Percentiles rank a stretch among this genome's conserved stretches.
Evolutionary conservation across 345 rosid species (phyloP).

Genomic region (Geranium rotundifolium): DNA sequence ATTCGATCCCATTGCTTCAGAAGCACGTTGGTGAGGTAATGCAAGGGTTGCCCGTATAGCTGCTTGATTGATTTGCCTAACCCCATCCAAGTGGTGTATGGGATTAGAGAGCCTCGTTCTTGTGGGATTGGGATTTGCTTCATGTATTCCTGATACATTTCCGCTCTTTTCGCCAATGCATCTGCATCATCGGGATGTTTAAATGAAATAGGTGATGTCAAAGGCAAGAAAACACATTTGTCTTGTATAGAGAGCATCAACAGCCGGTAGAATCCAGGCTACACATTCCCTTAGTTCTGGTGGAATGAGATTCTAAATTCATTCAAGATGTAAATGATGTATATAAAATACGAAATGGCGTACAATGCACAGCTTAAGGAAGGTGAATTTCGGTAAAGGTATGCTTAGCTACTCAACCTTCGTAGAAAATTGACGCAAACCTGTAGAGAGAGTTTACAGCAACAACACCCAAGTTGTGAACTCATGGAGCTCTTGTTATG

Average conservation of each 20-base stretch:
- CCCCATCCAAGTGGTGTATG: conserved; percentile 67
- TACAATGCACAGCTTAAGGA: not conserved
- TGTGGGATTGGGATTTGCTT: conserved; percentile 47
- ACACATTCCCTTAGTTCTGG: not conserved
- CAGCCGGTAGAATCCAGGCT: not conserved
- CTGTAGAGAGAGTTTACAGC: not conserved
- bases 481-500: no score
- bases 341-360: not conserved
- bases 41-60: conserved; percentile 73
- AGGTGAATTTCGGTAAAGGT: not conserved
- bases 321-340: not conserved
- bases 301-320: not conserved
- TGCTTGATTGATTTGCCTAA: conserved; percentile 62
- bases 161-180: conserved; percentile 37
- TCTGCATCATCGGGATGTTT: conserved; percentile 16
- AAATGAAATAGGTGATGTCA: no score
- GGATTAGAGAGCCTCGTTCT: conserved; percentile 62
- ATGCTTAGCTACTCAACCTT: not conserved
- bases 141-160: conserved; percentile 84
- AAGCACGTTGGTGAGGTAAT: conserved; percentile 67
- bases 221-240: not conserved
- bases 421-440: not conserved
- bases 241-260: no score
- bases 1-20: conserved; percentile 63
- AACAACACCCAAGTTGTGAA: no score